Percentiles rank a stretch among this genome's conserved stretches.
phyloP scores from a whole-genome alignment of 148 eudicot genomes.

The Chenopodium quinoa region DNA sequence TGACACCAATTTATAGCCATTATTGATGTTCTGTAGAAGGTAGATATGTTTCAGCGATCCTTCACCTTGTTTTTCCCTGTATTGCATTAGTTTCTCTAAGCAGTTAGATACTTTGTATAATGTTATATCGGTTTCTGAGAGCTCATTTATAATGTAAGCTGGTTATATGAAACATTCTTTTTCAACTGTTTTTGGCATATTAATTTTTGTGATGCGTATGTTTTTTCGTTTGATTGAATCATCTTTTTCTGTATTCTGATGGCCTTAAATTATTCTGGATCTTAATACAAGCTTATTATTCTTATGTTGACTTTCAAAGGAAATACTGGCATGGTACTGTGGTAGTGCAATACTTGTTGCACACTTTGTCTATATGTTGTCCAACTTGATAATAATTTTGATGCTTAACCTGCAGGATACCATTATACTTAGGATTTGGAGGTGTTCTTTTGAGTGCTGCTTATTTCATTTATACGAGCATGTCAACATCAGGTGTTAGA shows the following conservation, averaged over 20 bases:
- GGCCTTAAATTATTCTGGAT: background rate
- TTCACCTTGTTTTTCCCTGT: background rate
- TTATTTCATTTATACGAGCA: slow-evolving; percentile 59
- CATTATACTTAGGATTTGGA: slow-evolving; percentile 70
- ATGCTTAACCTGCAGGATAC: slow-evolving; percentile 57
- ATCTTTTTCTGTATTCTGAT: background rate
- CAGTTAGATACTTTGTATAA: too few relatives aligned
- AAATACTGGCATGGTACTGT: background rate
- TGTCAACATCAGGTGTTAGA: slow-evolving; percentile 52
- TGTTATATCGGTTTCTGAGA: too few relatives aligned
- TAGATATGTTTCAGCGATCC: background rate
- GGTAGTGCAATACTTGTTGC: background rate
- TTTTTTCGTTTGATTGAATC: background rate
- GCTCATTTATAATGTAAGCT: background rate
- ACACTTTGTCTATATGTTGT: background rate
- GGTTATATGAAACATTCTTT: background rate
- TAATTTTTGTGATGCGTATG: background rate
- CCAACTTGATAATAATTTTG: background rate
- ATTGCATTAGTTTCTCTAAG: background rate
- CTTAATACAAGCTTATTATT: background rate
- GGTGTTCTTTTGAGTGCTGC: slow-evolving; percentile 53
- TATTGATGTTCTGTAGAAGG: background rate
- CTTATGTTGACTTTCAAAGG: background rate
- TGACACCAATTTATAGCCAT: background rate
- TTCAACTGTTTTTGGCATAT: background rate